phyloP scores from a whole-genome alignment of 192 early-diverging fungal genomes.

The Phlyctochytrium arcticum region DNA sequence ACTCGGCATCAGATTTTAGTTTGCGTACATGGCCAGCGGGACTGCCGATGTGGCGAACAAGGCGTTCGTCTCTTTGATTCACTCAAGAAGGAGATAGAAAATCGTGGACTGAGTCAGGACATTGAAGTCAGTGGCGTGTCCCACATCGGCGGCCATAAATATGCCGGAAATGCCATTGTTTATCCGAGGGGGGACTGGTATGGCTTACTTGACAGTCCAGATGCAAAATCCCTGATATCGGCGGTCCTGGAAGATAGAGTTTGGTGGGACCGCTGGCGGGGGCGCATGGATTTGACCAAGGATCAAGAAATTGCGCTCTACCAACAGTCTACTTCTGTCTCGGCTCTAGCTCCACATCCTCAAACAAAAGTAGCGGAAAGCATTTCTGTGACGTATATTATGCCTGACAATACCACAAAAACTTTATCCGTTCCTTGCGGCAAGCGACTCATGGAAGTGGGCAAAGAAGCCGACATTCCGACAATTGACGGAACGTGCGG shows the following conservation, averaged over 20 bases:
- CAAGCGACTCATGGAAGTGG: slow-evolving; percentile 44
- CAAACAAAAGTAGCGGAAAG: neutral
- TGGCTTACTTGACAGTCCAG: slow-evolving; percentile 33
- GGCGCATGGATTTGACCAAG: slow-evolving; percentile 40
- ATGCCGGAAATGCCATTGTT: slow-evolving; percentile 54
- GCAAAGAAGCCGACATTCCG: slow-evolving; percentile 39
- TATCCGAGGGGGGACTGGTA: slow-evolving; percentile 58
- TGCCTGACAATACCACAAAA: slow-evolving; percentile 4
- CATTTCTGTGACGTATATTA: slow-evolving; percentile 5
- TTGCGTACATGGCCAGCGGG: slow-evolving; percentile 44
- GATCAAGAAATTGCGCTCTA: slow-evolving; percentile 36
- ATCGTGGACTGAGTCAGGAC: slow-evolving; percentile 14
- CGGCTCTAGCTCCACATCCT: neutral
- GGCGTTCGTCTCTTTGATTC: slow-evolving; percentile 35
- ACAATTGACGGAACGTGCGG: slow-evolving; percentile 54
- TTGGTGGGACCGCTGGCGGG: slow-evolving; percentile 52
- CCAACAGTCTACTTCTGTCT: neutral
- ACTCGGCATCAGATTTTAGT: slow-evolving; percentile 25
- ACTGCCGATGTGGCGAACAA: slow-evolving; percentile 45
- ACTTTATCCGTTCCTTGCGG: slow-evolving; percentile 25
- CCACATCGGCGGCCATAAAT: slow-evolving; percentile 61
- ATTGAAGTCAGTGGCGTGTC: slow-evolving; percentile 35
- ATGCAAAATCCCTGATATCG: slow-evolving; percentile 41
- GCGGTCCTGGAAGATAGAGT: slow-evolving; percentile 30
- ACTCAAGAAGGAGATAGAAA: slow-evolving; percentile 36